Base-by-base conservation (phyloP, 192 early-diverging fungal genomes). In the Podila horticola region DNA sequence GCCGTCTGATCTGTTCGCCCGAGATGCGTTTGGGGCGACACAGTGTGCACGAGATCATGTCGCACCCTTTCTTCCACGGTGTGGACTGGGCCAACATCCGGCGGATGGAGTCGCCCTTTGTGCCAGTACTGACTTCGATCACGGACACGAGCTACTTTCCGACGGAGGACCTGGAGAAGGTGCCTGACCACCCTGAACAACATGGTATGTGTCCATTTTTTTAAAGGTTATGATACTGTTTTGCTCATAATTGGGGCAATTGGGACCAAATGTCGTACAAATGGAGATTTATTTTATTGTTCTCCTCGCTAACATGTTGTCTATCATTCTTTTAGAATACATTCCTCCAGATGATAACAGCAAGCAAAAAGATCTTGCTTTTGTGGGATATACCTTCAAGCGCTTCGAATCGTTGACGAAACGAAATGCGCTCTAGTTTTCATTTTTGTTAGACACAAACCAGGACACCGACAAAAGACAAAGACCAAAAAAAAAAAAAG, bases 71-170 rank as follows among this genome's bases (percentile, higher is more conserved):
- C 87, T 99, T 99, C 84, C 88, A 91, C 50, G 95, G 94, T 10
- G 92, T 99, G 33, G 92, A 96, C 74, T 99, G 98, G 98, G 87
- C 88, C 29, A 90, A 89, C 8, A 88, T 99, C 68, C 92, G 98
- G 17, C 68, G 84, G 19, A 91, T 91, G 67, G 92, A 91, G n/a
- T 92, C 97, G 38, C 97, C 97, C 10, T 95, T 96, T 87, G 91
- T 99, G 12, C 98, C 98, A 12, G 90, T 93, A 48, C 84, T 99
- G 57, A 91, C 86, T 38, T 95, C 93, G 22, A 99, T 99, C 65
- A 99, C 97, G 15, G 98, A 99, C 79, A 99, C 97, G 9, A 95
- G 94, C 33, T 97, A 99, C 85, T 99, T 99, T 84, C 96, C 97
- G 0, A 95, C 91, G 2, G 97, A 99, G 69, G 96, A 99, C 72